Evolutionary conservation across 2,329 filamentous ascomycete genomes (phyloP), one percentile per base, ranked within the genome.

Genomic region (Hyphodiscus sp.): DNA sequence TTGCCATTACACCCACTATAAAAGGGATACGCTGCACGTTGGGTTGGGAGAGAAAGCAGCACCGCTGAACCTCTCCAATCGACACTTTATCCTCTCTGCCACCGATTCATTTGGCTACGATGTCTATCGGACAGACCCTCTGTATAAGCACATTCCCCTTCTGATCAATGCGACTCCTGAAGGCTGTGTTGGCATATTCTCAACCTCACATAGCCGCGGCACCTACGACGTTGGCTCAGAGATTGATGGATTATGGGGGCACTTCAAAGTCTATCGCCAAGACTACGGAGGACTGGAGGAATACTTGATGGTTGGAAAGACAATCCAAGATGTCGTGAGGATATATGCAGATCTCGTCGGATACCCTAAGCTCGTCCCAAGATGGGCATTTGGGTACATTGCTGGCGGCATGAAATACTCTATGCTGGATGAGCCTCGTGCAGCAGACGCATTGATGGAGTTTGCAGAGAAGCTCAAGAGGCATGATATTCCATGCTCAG

Each of bases 41-140:
- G 86, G 86, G 0, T 73, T 89, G 0, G 86, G 86, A 4, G 86
- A 89, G 66, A 89, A 89, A 65, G 75, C 82, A 5, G 85, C 84
- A 0, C 86, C 86, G 0, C 87, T 89, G 83, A 81, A 89, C 62
- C 74, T 90, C 1, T 82, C 78, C 0, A 83, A 82, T 30, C 76
- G 86, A 0, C 74, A 79, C 23, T 89, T 89, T 65, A 76, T 78
- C 23, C 72, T 89, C 15, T 82, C 83, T 0, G 84, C 83, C 1
- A 88, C 83, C 0, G 86, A 89, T 67, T 85, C 80, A 41, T 89
- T 89, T 60, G 84, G 86, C 2, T 89, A 90, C 63, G 85, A 89
- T 60, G 79, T 82, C 3, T 82, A 87, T 64, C 77, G 78, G 10
- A 86, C 84, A 2, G 85, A 89, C 65, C 86, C 86, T 0, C 73